Conservation (phyloP, 2,329 filamentous ascomycete species). For the Colletotrichum somersetense region DNA sequence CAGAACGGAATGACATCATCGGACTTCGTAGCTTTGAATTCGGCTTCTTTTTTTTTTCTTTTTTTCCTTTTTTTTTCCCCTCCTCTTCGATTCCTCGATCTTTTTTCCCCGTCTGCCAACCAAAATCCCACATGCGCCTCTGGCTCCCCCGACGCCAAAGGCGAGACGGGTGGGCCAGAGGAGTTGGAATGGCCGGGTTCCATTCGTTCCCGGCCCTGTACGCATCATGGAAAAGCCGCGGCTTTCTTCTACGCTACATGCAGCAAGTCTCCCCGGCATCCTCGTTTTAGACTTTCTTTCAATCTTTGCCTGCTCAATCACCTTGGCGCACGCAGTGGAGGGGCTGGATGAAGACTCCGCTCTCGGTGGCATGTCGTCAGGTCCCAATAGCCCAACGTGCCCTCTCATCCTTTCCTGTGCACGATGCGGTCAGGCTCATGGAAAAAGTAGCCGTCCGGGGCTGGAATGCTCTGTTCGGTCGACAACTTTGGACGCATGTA, state of each 20-base stretch:
- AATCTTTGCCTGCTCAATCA: conserved; percentile 16
- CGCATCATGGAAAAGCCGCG: conserved; percentile 29
- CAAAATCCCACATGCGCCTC: conserved; percentile 21
- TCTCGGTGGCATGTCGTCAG: conserved; percentile 24
- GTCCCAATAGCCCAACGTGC: conserved; percentile 1
- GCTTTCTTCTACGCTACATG: conserved; percentile 8
- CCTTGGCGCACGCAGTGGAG: conserved; percentile 4
- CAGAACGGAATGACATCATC: conserved; percentile 36
- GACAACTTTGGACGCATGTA: conserved; percentile 31
- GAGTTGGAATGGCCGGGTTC: not conserved
- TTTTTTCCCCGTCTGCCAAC: conserved; percentile 23
- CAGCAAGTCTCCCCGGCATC: conserved; percentile 12
- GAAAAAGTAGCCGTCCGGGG: conserved; percentile 7
- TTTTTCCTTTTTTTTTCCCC: too few relatives aligned
- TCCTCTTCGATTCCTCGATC: not conserved
- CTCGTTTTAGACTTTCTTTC: conserved; percentile 1
- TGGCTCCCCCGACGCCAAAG: not conserved
- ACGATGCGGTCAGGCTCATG: conserved; percentile 27
- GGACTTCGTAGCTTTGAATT: not conserved
- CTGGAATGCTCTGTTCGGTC: conserved; percentile 33
- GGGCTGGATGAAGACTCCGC: conserved; percentile 14
- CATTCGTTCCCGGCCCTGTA: conserved; percentile 6
- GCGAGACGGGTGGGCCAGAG: not conserved
- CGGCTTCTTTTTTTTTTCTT: not conserved
- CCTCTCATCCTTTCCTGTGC: conserved; percentile 3